Base-by-base conservation (phyloP, 2,329 filamentous ascomycete genomes). In the Pyricularia sp. region DNA sequence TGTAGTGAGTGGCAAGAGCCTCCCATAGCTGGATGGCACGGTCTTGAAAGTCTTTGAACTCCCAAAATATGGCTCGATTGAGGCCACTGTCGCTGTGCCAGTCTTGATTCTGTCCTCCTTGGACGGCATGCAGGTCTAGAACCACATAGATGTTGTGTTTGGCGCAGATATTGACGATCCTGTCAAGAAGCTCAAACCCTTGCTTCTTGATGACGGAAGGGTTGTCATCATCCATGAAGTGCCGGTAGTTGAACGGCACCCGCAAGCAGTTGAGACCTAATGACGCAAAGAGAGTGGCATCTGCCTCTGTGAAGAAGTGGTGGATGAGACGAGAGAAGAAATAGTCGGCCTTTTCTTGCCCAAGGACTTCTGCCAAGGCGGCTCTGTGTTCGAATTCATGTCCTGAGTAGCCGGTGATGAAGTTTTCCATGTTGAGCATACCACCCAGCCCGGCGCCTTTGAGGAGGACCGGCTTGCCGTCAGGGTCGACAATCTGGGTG, bases 381-480 rank as follows among this genome's bases (percentile, higher is more conserved):
- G 76, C 76, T 9, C 82, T 78, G 67, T 82, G 79, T 68, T 84
- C 77, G 55, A 74, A 75, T 71, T 85, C 83, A 66, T 83, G 81
- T 26, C 81, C 83, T 9, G 82, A 76, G 68, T 79, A 85, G 28
- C 83, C 83, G 0, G 81, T 83, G 68, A 85, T 85, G 76, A 85
- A 85, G 70, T 84, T 84, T 70, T 71, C 70, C 69, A 70, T 70
- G 65, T 71, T 71, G 30, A 62, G 60, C 60, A 62, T 66, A 24
- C 68, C 69, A 19, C 70, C 69, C 7, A 62, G 35, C 13, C 44
- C 59, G 5, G 49, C 62, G 33, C 66, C 63, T 24, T 66, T 65
- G 28, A 84, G 77, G 8, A 83, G 72, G 16, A 84, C 76, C 3
- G 71, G 70, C 13, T 79, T 73, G 24, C 77, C 79, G 62, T 78